Evolutionary conservation across 805 yeast genomes (phyloP).

Genomic region (Wickerhamomyces chambardii): DNA sequence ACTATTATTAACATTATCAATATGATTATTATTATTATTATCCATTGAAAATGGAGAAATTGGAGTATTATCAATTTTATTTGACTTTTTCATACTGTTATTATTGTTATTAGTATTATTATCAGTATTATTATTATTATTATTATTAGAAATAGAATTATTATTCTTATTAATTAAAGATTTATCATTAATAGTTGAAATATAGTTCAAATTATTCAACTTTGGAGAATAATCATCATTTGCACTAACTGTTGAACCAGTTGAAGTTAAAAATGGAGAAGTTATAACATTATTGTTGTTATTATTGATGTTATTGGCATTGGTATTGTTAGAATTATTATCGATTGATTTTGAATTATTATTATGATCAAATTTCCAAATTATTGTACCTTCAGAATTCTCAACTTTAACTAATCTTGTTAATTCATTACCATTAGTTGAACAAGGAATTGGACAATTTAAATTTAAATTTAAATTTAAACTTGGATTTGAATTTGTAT

Average conservation of each 20-base stretch:
- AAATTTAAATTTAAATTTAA: no score
- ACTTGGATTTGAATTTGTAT: no score
- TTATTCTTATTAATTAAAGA: neutral
- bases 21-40: no score
- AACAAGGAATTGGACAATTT: slow-evolving; percentile 35
- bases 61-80: no score
- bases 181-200: neutral
- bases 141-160: neutral
- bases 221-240: slow-evolving; percentile 1
- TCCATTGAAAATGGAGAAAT: no score
- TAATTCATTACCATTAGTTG: slow-evolving; percentile 31
- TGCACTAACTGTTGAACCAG: slow-evolving; percentile 9
- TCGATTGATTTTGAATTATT: slow-evolving; percentile 16
- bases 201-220: no score
- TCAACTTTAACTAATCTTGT: slow-evolving; percentile 42
- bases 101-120: no score
- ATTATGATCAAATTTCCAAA: slow-evolving; percentile 37
- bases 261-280: slow-evolving; percentile 14
- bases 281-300: slow-evolving; percentile 7
- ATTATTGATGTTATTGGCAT: no score
- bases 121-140: neutral
- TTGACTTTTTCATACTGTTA: no score
- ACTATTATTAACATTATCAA: no score
- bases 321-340: no score
- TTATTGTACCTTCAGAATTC: slow-evolving; percentile 44